A percentile compares a stretch with the other conserved stretches of the same genome.
Conservation (phyloP, 352 stramenopile species). For the Pythium grandisporangium region DNA sequence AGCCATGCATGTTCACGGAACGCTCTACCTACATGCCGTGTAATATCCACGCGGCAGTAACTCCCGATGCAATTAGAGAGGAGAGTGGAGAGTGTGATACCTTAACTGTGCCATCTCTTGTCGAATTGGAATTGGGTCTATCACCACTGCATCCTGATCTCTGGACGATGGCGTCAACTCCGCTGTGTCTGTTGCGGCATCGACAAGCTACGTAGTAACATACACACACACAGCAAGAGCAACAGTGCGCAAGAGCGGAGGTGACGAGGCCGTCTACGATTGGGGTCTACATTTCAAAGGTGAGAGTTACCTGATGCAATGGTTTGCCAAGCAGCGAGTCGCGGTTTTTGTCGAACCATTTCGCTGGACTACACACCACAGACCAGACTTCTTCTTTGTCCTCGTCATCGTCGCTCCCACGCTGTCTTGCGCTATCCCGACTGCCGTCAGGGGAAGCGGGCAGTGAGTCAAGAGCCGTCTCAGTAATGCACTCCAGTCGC, state of each 20-base stretch:
- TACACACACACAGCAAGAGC: neutral
- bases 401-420: slow-evolving; percentile 3
- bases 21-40: neutral
- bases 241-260: no score
- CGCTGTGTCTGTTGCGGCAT: neutral
- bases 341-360: neutral
- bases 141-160: neutral
- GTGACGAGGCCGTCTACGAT: neutral
- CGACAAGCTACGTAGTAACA: neutral
- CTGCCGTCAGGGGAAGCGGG: no score
- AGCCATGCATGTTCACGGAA: neutral
- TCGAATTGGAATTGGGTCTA: neutral
- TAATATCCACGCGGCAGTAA: no score
- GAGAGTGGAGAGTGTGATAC: no score
- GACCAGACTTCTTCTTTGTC: slow-evolving; percentile 11
- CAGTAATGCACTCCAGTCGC: neutral
- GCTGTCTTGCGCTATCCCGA: no score
- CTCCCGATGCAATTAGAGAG: no score
- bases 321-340: neutral
- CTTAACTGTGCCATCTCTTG: neutral
- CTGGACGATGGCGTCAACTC: neutral
- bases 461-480: no score
- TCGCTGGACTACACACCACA: slow-evolving; percentile 3
- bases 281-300: no score
- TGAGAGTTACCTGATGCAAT: neutral